These are phyloP conservation scores for Aegle marmelos DNA, from an alignment of 345 rosid species.

Conservation along the genomic window DNA sequence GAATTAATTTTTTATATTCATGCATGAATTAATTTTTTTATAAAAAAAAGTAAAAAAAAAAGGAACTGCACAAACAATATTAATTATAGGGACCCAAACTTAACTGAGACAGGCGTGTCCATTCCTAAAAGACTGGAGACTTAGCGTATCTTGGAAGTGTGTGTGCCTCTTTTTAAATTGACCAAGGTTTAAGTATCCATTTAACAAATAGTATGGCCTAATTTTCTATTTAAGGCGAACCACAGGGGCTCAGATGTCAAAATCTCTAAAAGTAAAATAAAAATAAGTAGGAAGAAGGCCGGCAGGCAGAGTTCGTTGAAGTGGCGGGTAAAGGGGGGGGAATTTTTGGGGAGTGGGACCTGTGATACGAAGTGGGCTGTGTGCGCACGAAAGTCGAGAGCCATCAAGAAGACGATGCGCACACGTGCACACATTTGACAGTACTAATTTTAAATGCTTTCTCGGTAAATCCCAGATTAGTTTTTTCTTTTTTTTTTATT, in stretches of 20 bases:
- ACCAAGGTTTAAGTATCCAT: no score
- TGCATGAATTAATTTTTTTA: no score
- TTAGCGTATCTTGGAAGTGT: no score
- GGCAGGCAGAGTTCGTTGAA: slow-evolving; percentile 13
- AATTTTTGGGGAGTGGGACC: slow-evolving; percentile 17
- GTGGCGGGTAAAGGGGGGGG: slow-evolving; percentile 22
- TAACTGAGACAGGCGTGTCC: no score
- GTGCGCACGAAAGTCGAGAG: slow-evolving; percentile 28
- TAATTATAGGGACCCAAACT: no score
- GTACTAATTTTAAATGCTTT: not conserved
- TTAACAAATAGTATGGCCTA: not conserved
- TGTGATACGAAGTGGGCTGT: not conserved
- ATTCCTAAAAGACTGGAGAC: no score
- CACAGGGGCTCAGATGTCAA: not conserved
- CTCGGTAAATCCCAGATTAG: not conserved
- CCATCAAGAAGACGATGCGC: slow-evolving; percentile 23
- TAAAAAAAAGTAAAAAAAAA: no score
- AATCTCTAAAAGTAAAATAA: no score
- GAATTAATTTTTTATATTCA: no score
- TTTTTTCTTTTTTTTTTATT: no score
- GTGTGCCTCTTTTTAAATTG: no score
- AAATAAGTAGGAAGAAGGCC: not conserved
- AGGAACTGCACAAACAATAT: no score
- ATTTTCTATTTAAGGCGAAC: not conserved
- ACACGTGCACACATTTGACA: slow-evolving; percentile 32